Conservation (phyloP, 1,284 basidiomycete species). For the Coniferiporia sulphurascens region DNA sequence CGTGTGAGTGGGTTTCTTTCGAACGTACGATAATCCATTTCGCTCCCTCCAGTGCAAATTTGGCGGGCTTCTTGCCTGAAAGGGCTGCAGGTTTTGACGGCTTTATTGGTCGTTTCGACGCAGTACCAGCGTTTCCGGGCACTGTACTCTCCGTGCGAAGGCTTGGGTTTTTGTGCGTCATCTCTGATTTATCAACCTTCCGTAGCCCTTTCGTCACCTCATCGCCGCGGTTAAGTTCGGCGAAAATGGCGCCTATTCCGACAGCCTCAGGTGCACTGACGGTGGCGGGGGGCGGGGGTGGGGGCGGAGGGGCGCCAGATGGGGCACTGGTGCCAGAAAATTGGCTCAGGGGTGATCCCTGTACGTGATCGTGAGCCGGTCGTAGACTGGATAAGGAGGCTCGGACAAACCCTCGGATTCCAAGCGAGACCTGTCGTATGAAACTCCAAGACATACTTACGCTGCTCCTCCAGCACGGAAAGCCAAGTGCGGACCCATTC, state of each 20-base stretch:
- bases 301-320: constrained; percentile 53
- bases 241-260: constrained; percentile 87
- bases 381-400: neutral
- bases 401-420: constrained; percentile 68
- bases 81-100: constrained; percentile 80
- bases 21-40: constrained; percentile 87
- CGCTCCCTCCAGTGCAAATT: constrained; percentile 85
- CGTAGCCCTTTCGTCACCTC: constrained; percentile 87
- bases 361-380: neutral
- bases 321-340: constrained; percentile 47
- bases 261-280: constrained; percentile 32
- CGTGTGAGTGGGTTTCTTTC: neutral
- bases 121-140: constrained; percentile 40
- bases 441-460: constrained; percentile 82
- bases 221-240: constrained; percentile 86
- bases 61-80: constrained; percentile 88
- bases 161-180: constrained; percentile 98
- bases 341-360: constrained; percentile 63
- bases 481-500: constrained; percentile 85
- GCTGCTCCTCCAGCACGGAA: constrained; percentile 71
- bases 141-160: constrained; percentile 68
- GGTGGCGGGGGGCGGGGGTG: constrained; percentile 36
- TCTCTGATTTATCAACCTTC: constrained; percentile 94
- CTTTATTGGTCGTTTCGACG: constrained; percentile 62
- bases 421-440: constrained; percentile 88